phyloP scores from a whole-genome alignment of 1,139 yeast species.

The Chernovozyma sophiae-reginae region DNA sequence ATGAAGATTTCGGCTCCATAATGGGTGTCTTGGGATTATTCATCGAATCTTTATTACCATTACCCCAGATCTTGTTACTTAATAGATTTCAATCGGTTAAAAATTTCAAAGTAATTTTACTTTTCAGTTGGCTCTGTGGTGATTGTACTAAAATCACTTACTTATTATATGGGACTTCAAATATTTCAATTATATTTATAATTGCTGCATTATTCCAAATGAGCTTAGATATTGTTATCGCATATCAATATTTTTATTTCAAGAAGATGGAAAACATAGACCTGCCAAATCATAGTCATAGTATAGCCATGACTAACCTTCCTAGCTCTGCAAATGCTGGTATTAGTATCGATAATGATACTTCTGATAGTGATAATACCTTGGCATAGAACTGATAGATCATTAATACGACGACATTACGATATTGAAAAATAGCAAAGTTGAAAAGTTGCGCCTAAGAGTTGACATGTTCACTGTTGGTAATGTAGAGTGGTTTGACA shows the following conservation, averaged over 20 bases:
- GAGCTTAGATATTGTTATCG: conserved; percentile 69
- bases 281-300: too few species aligned
- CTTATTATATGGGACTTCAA: conserved; percentile 65
- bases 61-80: conserved; percentile 79
- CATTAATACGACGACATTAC: too few species aligned
- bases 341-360: too few species aligned
- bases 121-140: conserved; percentile 86
- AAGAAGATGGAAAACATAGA: conserved; percentile 14
- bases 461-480: too few species aligned
- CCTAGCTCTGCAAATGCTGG: too few species aligned
- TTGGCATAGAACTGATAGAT: too few species aligned
- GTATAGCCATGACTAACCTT: too few species aligned
- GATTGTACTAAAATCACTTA: conserved; percentile 76
- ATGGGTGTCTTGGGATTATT: conserved; percentile 73
- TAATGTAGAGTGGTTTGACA: too few species aligned
- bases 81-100: conserved; percentile 66
- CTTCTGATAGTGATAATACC: too few species aligned
- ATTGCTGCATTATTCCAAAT: conserved; percentile 81
- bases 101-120: conserved; percentile 71
- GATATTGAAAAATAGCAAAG: too few species aligned
- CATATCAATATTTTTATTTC: conserved; percentile 68
- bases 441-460: too few species aligned
- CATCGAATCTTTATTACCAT: conserved; percentile 77
- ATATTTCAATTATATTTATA: conserved; percentile 65
- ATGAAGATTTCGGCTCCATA: conserved; percentile 44